Base-by-base conservation (phyloP, 164 flowering plant genomes). In the Nymphaea colorata region DNA sequence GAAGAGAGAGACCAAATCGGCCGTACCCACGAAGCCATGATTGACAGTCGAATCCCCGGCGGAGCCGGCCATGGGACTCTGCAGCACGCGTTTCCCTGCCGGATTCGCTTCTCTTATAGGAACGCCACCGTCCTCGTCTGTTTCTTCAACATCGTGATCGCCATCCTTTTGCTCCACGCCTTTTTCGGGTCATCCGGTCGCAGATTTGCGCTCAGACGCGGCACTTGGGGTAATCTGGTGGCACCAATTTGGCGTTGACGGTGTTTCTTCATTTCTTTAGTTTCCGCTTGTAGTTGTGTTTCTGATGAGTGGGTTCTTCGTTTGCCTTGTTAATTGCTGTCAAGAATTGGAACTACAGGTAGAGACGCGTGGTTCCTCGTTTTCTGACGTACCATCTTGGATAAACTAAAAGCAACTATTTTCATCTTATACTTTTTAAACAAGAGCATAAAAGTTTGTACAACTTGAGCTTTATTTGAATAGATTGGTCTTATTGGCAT, bases 51-150 rank as follows among this genome's bases (percentile, higher is more conserved):
- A 25, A 25, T 25, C 36, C 36, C 36, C 36, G 36, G 36, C 36
- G 36, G 36, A 25, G 36, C 36, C 41, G 64, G 11, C n/a, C 64
- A 61, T n/a, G 2, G 64, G 25, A 2, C n/a, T 17, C 64, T 8
- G 11, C 64, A n/a, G 2, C 64, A 61, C 64, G 25, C 36, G 11
- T 61, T 61, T n/a, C 59, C 81, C 53, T 81, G 87, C 87, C 80
- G 79, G 64, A 12, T 76, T 64, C 75, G 80, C 16, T 65, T 90
- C 51, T 82, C 94, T 8, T 90, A 81, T 84, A 87, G 81, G 78
- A 90, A 77, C 74, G 93, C 93, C 0, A 88, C 98, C 2, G 74
- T 88, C 47, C 8, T 82, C 3, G 71, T 90, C 64, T 88, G 89
- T 62, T 75, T 85, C 62, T 71, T 87, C 69, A 92, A 92, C 72